Conservation (phyloP, 495 filamentous ascomycete species). For the Penicillium tannophilum region DNA sequence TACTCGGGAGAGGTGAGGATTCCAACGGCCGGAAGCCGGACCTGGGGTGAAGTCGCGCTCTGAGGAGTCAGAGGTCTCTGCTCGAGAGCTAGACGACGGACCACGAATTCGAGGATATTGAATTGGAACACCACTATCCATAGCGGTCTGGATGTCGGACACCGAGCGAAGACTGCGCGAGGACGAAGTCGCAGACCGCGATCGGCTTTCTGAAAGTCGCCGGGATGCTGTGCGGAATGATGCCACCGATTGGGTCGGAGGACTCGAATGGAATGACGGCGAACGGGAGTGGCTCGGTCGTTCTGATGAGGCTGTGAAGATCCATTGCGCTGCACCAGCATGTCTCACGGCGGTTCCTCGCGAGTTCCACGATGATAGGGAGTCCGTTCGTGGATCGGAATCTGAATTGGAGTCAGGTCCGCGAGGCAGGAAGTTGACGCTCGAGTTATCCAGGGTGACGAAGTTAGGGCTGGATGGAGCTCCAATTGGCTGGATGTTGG, state of each 20-base stretch:
- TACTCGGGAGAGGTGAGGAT: constrained; percentile 74
- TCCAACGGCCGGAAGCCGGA: constrained; percentile 58
- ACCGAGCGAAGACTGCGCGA: constrained; percentile 40
- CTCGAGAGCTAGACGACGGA: constrained; percentile 51
- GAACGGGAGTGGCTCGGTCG: constrained; percentile 34
- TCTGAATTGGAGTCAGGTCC: constrained; percentile 41
- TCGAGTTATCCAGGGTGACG: constrained; percentile 46
- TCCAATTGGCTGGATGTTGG: constrained; percentile 45
- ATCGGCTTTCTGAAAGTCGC: constrained; percentile 35
- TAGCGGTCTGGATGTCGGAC: constrained; percentile 35
- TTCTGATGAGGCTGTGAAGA: constrained; percentile 39
- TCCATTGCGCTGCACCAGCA: constrained; percentile 40
- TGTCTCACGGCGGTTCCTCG: constrained; percentile 52
- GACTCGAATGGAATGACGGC: constrained; percentile 44
- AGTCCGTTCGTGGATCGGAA: constrained; percentile 43
- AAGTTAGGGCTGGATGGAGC: constrained; percentile 51
- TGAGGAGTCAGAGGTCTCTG: constrained; percentile 39
- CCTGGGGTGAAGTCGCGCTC: constrained; percentile 39
- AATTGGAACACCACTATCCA: constrained; percentile 45
- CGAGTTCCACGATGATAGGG: constrained; percentile 50
- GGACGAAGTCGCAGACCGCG: constrained; percentile 41
- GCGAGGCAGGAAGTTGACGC: constrained; percentile 40
- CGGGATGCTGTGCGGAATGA: constrained; percentile 37
- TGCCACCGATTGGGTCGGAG: constrained; percentile 33
- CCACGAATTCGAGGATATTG: constrained; percentile 52